Evolutionary conservation across 2,329 filamentous ascomycete species (phyloP).

Genomic region (Coniochaeta pulveracea): DNA sequence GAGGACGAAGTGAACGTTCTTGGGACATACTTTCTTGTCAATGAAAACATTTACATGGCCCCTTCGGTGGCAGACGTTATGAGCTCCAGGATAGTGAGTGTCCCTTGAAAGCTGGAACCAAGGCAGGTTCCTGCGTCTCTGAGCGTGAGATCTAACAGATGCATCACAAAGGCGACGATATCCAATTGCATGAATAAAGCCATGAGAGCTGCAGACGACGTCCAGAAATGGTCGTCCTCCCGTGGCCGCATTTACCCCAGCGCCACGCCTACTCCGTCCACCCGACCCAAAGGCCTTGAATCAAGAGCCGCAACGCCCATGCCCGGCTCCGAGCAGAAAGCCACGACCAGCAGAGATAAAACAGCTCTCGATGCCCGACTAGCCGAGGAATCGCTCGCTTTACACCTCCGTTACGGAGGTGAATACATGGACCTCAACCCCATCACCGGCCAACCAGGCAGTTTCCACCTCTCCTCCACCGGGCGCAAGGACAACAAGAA

Average conservation of each 20-base stretch:
- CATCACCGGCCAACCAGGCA: slow-evolving; percentile 53
- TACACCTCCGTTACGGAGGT: slow-evolving; percentile 47
- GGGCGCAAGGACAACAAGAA: slow-evolving; percentile 41
- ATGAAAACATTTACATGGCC: slow-evolving; percentile 57
- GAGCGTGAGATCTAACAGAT: background rate
- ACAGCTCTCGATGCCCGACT: slow-evolving; percentile 29
- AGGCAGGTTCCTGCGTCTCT: background rate
- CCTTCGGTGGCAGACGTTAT: slow-evolving; percentile 49
- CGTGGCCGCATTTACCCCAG: slow-evolving; percentile 39
- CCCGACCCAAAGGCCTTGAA: slow-evolving; percentile 18
- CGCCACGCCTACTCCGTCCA: slow-evolving; percentile 18
- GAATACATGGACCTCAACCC: slow-evolving; percentile 60
- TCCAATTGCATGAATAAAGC: slow-evolving; percentile 42
- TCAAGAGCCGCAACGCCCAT: slow-evolving; percentile 36
- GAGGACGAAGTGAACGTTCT: slow-evolving; percentile 50
- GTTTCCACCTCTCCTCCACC: slow-evolving; percentile 53
- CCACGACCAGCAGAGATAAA: slow-evolving; percentile 21
- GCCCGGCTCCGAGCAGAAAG: slow-evolving; percentile 24
- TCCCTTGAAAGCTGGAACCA: slow-evolving; percentile 6
- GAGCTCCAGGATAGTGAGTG: slow-evolving; percentile 42
- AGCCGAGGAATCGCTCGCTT: slow-evolving; percentile 45
- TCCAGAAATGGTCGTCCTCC: slow-evolving; percentile 43
- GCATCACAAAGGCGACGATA: slow-evolving; percentile 35
- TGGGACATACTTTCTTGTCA: slow-evolving; percentile 51
- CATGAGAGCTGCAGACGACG: slow-evolving; percentile 36